Percentiles rank a stretch among this genome's conserved stretches.
phyloP scores from a whole-genome alignment of 352 stramenopile species.

The Pythium monospermum region DNA sequence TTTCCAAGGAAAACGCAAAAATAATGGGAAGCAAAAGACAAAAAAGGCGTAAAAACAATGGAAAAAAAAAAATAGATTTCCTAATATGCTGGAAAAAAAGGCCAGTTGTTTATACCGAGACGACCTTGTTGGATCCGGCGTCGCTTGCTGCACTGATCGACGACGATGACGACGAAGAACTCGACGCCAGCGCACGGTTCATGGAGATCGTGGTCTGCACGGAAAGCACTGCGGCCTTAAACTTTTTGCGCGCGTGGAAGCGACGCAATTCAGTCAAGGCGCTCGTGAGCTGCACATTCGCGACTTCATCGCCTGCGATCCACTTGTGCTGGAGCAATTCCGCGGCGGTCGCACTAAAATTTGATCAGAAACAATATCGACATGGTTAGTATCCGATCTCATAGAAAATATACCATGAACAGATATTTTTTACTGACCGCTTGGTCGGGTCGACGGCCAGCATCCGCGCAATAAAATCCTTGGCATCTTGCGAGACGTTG shows the following conservation, averaged over 20 bases:
- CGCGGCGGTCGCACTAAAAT: conserved; percentile 33
- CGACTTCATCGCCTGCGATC: conserved; percentile 65
- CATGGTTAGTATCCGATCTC: conserved; percentile 9
- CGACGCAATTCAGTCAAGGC: conserved; percentile 70
- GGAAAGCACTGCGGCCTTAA: conserved; percentile 75
- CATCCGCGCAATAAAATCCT: conserved; percentile 87
- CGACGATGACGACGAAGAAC: conserved; percentile 11
- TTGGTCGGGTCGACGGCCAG: conserved; percentile 79
- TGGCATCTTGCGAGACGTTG: conserved; percentile 83
- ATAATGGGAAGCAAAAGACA: no score
- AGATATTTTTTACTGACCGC: conserved; percentile 26
- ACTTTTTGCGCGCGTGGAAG: conserved; percentile 81
- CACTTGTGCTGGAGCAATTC: conserved; percentile 71
- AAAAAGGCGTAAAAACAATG: no score
- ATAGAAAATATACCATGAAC: not conserved
- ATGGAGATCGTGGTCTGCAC: conserved; percentile 78
- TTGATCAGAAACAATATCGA: conserved; percentile 1
- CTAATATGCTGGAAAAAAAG: no score
- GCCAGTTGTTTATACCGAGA: no score
- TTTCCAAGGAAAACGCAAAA: no score
- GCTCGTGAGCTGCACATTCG: conserved; percentile 66
- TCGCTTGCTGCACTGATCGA: no score
- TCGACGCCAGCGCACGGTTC: conserved; percentile 53
- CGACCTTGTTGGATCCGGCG: no score
- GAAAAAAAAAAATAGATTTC: no score